These are phyloP conservation scores for Obba rivulosa DNA, from an alignment of 768 basidiomycete species.

Conservation along the genomic window DNA sequence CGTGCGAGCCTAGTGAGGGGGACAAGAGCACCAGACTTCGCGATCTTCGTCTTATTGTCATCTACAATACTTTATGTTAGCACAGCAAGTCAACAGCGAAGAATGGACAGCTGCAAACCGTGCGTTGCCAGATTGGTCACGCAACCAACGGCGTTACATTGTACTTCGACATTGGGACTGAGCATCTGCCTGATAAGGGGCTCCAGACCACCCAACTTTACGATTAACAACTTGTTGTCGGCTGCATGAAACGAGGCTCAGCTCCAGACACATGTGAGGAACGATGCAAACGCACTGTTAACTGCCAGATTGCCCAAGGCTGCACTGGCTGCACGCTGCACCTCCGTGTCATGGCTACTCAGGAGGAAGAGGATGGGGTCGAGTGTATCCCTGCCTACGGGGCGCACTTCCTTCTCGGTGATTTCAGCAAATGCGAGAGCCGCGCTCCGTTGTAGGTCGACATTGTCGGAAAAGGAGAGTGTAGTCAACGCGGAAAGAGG, in stretches of 20 bases:
- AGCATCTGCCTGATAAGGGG: constrained; percentile 99
- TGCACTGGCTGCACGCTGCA: constrained; percentile 96
- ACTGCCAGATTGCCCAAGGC: constrained; percentile 97
- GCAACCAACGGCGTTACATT: constrained; percentile 99
- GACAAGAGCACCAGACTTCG: constrained; percentile 97
- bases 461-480: constrained; percentile 97
- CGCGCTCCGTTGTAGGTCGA: constrained; percentile 96
- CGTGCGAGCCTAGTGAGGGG: constrained; percentile 93
- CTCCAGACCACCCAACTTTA: constrained; percentile 95
- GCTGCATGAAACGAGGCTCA: constrained; percentile 44
- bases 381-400: constrained; percentile 93
- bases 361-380: constrained; percentile 97
- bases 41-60: constrained; percentile 99
- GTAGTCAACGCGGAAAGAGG: constrained; percentile 93
- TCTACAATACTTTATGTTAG: constrained; percentile 41
- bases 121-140: constrained; percentile 98
- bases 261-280: constrained; percentile 11
- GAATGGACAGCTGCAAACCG: constrained; percentile 41
- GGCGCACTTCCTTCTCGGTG: constrained; percentile 98
- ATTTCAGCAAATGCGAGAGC: constrained; percentile 99
- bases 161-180: constrained; percentile 97
- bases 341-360: constrained; percentile 96
- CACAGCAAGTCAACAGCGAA: background rate
- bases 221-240: constrained; percentile 98
- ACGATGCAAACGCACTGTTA: constrained; percentile 67